These are phyloP conservation scores for Calonectria hawksworthii DNA, from an alignment of 2,329 filamentous ascomycete species.

Conservation along the genomic window DNA sequence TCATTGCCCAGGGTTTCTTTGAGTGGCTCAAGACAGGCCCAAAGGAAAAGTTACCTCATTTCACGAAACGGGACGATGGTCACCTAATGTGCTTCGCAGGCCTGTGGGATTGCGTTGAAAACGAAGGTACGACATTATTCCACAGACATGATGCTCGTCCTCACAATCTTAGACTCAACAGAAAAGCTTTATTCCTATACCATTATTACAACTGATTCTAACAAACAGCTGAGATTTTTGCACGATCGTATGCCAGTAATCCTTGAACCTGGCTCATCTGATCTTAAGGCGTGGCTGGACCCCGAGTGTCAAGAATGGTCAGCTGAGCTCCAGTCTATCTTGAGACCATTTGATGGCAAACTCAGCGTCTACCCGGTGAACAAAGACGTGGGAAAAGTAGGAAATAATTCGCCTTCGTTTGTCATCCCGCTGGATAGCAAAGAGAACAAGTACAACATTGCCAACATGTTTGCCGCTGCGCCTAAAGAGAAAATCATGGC, in stretches of 20 bases:
- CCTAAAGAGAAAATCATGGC: neutral
- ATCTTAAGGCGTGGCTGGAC: constrained; percentile 83
- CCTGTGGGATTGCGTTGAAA: constrained; percentile 89
- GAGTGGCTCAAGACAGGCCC: constrained; percentile 89
- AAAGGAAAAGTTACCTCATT: constrained; percentile 89
- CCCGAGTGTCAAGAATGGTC: constrained; percentile 81
- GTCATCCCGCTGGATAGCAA: constrained; percentile 86
- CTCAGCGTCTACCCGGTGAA: constrained; percentile 89
- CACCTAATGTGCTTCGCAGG: constrained; percentile 91
- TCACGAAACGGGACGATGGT: constrained; percentile 84
- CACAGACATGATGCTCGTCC: neutral
- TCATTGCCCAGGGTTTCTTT: constrained; percentile 93
- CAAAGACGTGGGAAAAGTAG: constrained; percentile 93
- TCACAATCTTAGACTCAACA: constrained; percentile 50
- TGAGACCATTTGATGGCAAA: constrained; percentile 85
- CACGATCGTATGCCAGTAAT: constrained; percentile 98
- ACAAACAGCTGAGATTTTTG: constrained; percentile 85
- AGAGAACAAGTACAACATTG: constrained; percentile 87
- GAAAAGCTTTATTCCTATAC: constrained; percentile 90
- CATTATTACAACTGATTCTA: constrained; percentile 92
- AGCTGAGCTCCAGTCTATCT: constrained; percentile 79
- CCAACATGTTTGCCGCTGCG: neutral
- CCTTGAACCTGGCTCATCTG: constrained; percentile 80
- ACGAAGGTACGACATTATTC: constrained; percentile 70
- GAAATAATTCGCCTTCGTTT: constrained; percentile 88